Evolutionary conservation across 345 rosid genomes (phyloP), one percentile per base, ranked within the genome.

Genomic region (Eucalyptus rudis): DNA sequence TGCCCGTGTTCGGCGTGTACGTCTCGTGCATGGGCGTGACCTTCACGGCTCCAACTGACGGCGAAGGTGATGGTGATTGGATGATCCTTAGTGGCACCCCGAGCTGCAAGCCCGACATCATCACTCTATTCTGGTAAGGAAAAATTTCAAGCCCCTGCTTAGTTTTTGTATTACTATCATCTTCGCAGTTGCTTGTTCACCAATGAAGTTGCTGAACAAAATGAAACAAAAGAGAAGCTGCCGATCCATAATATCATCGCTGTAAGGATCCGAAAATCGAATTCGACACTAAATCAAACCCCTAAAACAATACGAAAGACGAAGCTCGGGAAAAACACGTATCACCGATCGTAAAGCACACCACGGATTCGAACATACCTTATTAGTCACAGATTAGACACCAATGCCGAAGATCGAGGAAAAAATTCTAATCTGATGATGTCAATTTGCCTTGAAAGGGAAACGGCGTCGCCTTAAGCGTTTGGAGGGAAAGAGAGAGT

Each of bases 181-280:
- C 81, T 13, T 20, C 4, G 8, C 25, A 36, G 25, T 71, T 36
- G 45, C 22, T 31, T 0, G 43, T 68, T 31, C 43, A 8, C 24
- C 76, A 31, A 68, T 0, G 2, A 33, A 0, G 1, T 3, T 20
- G 45, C 0, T 76, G 27, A 76, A 20, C 5, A 8, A 68, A 68
- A 64, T 68, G 80, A 68, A 68, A 0, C 24, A 71, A 71, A 0
- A 71, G 81, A 36, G 81, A 71, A 36, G 81, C 27, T 0, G 45
- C 36, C 4, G 13, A 71, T 71, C 45, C 80, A 33, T 33, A 17
- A 17, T 0, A 33, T 33, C 80, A 0, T 36, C 36, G 3, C 36
- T 33, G 36, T 33, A 33, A 33, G 36, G 36, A 33, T 33, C 36
- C 36, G 36, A 33, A 33, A 33, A 33, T 33, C 36, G 36, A 3